Percentiles rank a stretch among this genome's conserved stretches.
phyloP scores from a whole-genome alignment of 495 filamentous ascomycete species.

The Tuber melanosporum region DNA sequence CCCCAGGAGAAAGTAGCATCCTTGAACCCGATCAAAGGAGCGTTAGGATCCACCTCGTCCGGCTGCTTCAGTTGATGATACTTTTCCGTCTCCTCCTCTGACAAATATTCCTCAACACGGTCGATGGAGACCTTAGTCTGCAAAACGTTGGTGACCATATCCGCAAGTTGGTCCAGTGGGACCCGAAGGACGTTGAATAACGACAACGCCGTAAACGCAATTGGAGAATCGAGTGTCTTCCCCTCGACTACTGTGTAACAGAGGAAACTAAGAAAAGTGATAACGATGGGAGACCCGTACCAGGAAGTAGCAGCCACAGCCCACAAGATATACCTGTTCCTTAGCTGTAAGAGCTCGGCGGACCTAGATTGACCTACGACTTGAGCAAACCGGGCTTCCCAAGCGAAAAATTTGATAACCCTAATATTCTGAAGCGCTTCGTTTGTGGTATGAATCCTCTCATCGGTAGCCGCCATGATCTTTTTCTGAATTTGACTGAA shows the following conservation, averaged over 20 bases:
- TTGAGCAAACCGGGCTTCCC: slow-evolving; percentile 85
- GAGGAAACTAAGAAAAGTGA: slow-evolving; percentile 92
- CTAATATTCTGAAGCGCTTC: slow-evolving; percentile 96
- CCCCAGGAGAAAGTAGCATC: slow-evolving; percentile 87
- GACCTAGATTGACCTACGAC: slow-evolving; percentile 82
- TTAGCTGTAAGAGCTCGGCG: slow-evolving; percentile 68
- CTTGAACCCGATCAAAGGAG: slow-evolving; percentile 70
- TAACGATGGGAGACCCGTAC: slow-evolving; percentile 92
- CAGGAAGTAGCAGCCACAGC: slow-evolving; percentile 84
- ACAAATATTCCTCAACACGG: slow-evolving; percentile 90
- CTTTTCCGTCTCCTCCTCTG: slow-evolving; percentile 93
- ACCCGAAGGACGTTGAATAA: slow-evolving; percentile 93
- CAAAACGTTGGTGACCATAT: slow-evolving; percentile 98
- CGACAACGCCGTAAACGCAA: slow-evolving; percentile 94
- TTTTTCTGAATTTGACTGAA: slow-evolving; percentile 80
- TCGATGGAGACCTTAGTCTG: slow-evolving; percentile 96
- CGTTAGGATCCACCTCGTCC: slow-evolving; percentile 54
- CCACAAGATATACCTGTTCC: slow-evolving; percentile 83
- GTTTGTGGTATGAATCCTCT: slow-evolving; percentile 92
- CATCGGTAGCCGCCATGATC: slow-evolving; percentile 92
- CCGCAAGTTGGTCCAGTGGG: slow-evolving; percentile 90
- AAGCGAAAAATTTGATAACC: slow-evolving; percentile 99
- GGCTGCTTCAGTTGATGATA: slow-evolving; percentile 72
- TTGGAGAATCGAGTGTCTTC: slow-evolving; percentile 80
- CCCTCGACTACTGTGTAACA: slow-evolving; percentile 86